Base-by-base conservation (phyloP, 441 rosid genomes). In the Populus hybrid region DNA sequence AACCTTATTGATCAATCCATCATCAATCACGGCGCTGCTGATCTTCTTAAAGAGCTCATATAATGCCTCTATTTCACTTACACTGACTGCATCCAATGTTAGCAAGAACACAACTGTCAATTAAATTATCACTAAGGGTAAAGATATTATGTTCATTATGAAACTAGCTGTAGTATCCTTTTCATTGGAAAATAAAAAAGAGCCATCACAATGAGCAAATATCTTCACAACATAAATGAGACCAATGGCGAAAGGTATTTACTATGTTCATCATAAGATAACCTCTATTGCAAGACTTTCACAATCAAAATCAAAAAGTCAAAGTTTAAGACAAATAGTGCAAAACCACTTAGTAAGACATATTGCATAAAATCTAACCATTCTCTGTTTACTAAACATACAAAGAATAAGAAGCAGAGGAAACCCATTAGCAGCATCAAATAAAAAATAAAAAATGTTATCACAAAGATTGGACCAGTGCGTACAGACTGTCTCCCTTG, bases 401-500 rank as follows among this genome's bases (percentile, higher is more conserved):
- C 63, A 69, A 50, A 80, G 36, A 80, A 7, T 61, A 46, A 64
- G 26, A 30, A 12, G 16, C 2, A 6, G 23, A 16, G 36, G 36
- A 57, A 74, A 23, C 11, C 26, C 21, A 32, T 42, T 16, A 20
- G 53, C 1, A 38, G 30, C 64, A 72, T 10, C 14, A 57, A 4
- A 24, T 10, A 26, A 32, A 50, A 28, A 35, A 34, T 20, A 7
- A 46, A 69, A 10, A 68, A 28, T 21, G 35, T 20, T 26, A 42
- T 32, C 73, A 74, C n/a, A 26, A 59, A 23, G 63, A 59, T 59
- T 28, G 14, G 81, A 30, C 34, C 12, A 66, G 72, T 34, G 66
- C 99, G 82, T 92, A 95, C 99, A 95, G 80, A 94, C 99, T 2
- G 99, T 95, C 85, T 94, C 99, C 85, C 98, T 89, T 0, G 99